Conservation (phyloP, 169 alveolate genomes). For the Plasmodium yoelii region DNA sequence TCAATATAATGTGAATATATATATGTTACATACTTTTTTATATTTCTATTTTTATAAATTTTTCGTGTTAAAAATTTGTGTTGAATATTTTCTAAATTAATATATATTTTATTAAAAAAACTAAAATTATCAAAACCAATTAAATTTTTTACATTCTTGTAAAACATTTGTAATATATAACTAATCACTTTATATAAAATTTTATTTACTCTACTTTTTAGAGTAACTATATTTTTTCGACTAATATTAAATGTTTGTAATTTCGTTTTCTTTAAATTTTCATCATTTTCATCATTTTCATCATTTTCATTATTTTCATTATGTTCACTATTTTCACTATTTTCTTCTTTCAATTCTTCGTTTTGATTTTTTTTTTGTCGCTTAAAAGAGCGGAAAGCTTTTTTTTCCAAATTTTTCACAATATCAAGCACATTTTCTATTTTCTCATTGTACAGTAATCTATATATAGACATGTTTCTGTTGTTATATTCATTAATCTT, state of each 20-base stretch:
- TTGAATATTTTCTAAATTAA: slow-evolving; percentile 13
- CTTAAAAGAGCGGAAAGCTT: not conserved
- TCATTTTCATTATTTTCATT: too few relatives aligned
- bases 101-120: slow-evolving; percentile 52
- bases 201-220: slow-evolving; percentile 24
- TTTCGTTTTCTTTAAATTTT: slow-evolving; percentile 10
- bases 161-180: slow-evolving; percentile 26
- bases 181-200: slow-evolving; percentile 17
- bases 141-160: slow-evolving; percentile 45
- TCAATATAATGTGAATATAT: slow-evolving; percentile 14
- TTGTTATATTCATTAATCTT: not conserved
- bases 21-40: slow-evolving; percentile 53
- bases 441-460: slow-evolving; percentile 2
- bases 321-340: not conserved
- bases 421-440: not conserved
- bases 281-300: too few relatives aligned
- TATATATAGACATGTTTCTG: slow-evolving; percentile 19
- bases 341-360: not conserved
- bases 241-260: not conserved
- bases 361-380: not conserved
- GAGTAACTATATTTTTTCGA: slow-evolving; percentile 2
- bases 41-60: not conserved
- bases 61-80: slow-evolving; percentile 25
- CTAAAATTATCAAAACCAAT: slow-evolving; percentile 58
- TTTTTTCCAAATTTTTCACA: not conserved